Conservation (phyloP, 345 rosid species). For the Bruguiera sexangula region DNA sequence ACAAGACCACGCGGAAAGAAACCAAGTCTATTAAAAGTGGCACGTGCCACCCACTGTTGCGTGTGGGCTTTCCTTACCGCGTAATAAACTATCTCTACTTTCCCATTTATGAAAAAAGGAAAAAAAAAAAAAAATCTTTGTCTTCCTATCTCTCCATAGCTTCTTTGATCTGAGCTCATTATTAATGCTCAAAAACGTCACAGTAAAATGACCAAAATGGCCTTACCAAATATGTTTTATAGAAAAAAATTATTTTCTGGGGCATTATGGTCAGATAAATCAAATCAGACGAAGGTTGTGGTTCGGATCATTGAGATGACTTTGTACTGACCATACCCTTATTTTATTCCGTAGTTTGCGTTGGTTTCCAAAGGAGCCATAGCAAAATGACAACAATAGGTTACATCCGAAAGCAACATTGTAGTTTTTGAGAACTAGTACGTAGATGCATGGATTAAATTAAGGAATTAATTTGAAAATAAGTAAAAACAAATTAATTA, state of each 20-base stretch:
- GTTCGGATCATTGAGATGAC: conserved; percentile 64
- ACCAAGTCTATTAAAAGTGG: conserved; percentile 18
- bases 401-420: conserved; percentile 5
- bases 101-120: background rate
- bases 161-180: background rate
- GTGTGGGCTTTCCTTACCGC: background rate
- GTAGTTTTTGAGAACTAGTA: background rate
- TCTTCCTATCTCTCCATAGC: background rate
- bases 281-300: conserved; percentile 38
- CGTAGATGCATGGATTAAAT: no score
- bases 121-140: background rate
- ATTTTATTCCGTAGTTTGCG: conserved; percentile 54
- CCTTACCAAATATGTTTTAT: conserved; percentile 26
- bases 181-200: conserved; percentile 10
- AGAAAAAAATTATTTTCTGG: conserved; percentile 18
- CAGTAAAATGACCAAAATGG: conserved; percentile 4
- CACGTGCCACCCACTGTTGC: conserved; percentile 32
- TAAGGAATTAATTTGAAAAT: background rate
- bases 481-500: background rate
- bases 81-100: no score
- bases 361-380: conserved; percentile 34
- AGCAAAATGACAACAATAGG: conserved; percentile 34
- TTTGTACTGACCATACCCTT: conserved; percentile 51
- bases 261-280: conserved; percentile 25
- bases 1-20: conserved; percentile 25